Evolutionary conservation across 2,329 filamentous ascomycete genomes (phyloP), one percentile per base, ranked within the genome.

Genomic region (Fusarium anguioides): DNA sequence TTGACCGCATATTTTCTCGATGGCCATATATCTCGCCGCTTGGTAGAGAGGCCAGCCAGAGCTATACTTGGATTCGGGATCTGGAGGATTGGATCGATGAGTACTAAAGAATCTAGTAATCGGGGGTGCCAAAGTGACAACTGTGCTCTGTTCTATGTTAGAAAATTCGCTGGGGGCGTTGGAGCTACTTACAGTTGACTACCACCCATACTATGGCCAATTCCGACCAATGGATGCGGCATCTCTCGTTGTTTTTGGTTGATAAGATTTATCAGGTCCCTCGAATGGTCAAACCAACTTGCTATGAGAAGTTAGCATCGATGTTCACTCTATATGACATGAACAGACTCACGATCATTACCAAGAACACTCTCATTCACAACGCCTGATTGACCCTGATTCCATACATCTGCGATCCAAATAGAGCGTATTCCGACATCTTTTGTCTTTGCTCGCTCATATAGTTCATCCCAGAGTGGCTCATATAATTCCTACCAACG

Each of bases 401-500:
- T 55, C 44, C 51, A 55, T 5, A 50, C 26, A 21, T 55, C 51
- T 4, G 51, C 33, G 2, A 55, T 33, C 51, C 51, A 55, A 3
- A 55, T 40, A 20, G 51, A 50, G 20, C 51, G 26, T 31, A 55
- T 40, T 2, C 26, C 27, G 6, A 55, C 3, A n/a, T 31, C 39
- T 8, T 20, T 50, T 5, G 31, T 23, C 26, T n/a, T 36, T 21
- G 21, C 14, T 17, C 44, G 26, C 8, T 40, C n/a, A 18, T 33
- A 6, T 1, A 55, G 3, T 4, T 55, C 51, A 33, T 50, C 44
- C 51, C 51, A 55, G 11, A 55, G n/a, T 2, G 51, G 51, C 14
- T 55, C 44, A 1, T 55, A 55, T 0, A 55, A 11, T 33, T 55
- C 51, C 51, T 55, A 3, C 1, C 1, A 47, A 5, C 26, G 8